Base-by-base conservation (phyloP, 2,329 filamentous ascomycete genomes). In the Nakataea oryzae region DNA sequence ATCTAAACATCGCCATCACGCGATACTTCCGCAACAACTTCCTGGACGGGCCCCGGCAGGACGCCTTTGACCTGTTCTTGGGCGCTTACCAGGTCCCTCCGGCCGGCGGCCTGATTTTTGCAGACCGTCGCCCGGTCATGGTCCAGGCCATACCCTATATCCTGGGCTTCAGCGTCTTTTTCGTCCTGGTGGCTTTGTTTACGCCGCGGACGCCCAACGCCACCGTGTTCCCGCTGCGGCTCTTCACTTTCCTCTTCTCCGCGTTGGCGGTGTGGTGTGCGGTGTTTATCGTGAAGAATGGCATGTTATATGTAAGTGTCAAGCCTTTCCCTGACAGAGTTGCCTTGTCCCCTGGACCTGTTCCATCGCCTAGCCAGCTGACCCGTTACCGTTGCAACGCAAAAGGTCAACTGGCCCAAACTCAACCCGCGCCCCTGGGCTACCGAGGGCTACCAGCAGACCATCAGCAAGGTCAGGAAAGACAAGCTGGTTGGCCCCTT, bases 381-480 rank as follows among this genome's bases (percentile, higher is more conserved):
- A 57, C 65, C 41, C 4, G 41, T 50, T 21, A 7, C 41, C 41
- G 41, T 21, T n/a, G 5, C 41, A n/a, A n/a, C n/a, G n/a, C 41
- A n/a, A n/a, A 3, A 96, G 92, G 93, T 97, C 67, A 97, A 97
- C 76, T 99, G 96, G 95, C 95, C 95, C 12, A 97, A 96, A 72
- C 84, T 99, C 58, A 96, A 96, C 74, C 93, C 92, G 13, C 87
- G 91, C 21, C 86, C 90, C 2, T 96, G 89, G 75, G 93, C 91
- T 3, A 83, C 86, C 8, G 95, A 99, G 70, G 91, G 91, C 54
- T 96, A 93, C 74, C 87, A 91, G 69, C 92, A 97, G 69, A 90
- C 93, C 61, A 85, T 96, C 67, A 81, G 82, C 67, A 90, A 91
- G 71, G 92, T 93, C 14, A 82, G 87, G 66, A 92, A 95, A 71